phyloP scores from a whole-genome alignment of 139 green algal genomes.

The Tetratostichococcus sp. region DNA sequence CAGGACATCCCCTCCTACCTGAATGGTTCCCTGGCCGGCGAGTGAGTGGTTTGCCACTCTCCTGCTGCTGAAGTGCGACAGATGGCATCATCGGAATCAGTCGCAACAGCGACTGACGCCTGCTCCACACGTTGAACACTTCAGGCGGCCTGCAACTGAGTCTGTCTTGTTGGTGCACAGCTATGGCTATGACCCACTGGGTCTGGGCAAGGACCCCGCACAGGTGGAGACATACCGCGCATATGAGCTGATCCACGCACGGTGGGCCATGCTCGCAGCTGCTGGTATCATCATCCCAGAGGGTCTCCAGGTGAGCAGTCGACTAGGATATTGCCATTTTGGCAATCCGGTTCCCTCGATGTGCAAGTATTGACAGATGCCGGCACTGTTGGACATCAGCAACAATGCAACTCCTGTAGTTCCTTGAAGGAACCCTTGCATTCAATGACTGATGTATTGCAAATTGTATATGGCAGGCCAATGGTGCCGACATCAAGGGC shows the following conservation, averaged over 20 bases:
- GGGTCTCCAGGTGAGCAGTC: constrained; percentile 52
- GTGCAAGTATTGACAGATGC: no score
- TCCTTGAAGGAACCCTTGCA: no score
- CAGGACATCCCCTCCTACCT: constrained; percentile 81
- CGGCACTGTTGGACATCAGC: no score
- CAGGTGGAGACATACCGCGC: constrained; percentile 82
- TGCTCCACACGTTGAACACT: no score
- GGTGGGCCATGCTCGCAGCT: constrained; percentile 96
- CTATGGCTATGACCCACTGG: constrained; percentile 91
- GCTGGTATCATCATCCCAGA: constrained; percentile 95
- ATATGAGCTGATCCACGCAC: constrained; percentile 91
- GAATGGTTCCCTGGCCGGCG: constrained; percentile 81
- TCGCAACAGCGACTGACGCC: no score
- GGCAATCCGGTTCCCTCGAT: no score
- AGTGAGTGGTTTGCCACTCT: constrained; percentile 69
- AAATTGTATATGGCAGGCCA: constrained; percentile 45
- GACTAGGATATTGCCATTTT: not conserved
- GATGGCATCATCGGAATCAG: no score
- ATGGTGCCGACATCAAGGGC: constrained; percentile 80
- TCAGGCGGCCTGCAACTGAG: no score
- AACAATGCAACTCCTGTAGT: no score
- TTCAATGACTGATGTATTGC: no score
- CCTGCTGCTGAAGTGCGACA: no score
- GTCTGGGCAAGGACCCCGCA: constrained; percentile 84
- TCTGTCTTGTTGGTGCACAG: constrained; percentile 30